These are phyloP conservation scores for Tricholoma hemisulphureum DNA, from an alignment of 768 basidiomycete species.

Conservation along the genomic window DNA sequence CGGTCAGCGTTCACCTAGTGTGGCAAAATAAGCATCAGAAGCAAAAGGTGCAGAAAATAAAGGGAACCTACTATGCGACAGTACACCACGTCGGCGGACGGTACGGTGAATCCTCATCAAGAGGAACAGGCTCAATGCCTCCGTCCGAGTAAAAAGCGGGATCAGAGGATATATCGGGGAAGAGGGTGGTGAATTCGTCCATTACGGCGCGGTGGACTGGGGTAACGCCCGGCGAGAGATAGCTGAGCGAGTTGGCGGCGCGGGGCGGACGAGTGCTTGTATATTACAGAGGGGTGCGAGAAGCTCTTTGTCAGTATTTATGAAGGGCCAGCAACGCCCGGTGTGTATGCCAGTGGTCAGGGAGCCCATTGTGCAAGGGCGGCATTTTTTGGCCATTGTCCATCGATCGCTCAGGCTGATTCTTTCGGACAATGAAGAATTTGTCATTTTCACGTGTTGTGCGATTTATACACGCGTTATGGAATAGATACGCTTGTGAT, in stretches of 20 bases:
- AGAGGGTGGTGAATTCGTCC: constrained; percentile 8
- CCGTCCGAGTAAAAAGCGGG: not conserved
- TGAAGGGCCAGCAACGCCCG: too few relatives aligned
- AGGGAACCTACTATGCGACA: constrained; percentile 12
- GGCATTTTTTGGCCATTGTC: too few relatives aligned
- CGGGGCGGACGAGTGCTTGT: too few relatives aligned
- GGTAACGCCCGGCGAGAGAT: not conserved
- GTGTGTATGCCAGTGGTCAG: too few relatives aligned
- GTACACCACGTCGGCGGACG: constrained; percentile 21
- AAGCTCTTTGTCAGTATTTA: too few relatives aligned
- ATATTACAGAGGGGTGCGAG: too few relatives aligned
- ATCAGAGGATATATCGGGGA: constrained; percentile 1
- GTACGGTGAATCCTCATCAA: constrained; percentile 17
- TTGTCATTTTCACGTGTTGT: too few relatives aligned
- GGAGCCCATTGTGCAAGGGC: too few relatives aligned
- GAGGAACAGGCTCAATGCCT: constrained; percentile 6
- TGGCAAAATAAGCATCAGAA: not conserved
- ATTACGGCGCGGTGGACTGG: constrained; percentile 1
- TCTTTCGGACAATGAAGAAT: too few relatives aligned
- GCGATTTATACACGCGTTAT: too few relatives aligned
- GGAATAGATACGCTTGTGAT: too few relatives aligned
- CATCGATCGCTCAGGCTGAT: constrained; percentile 42
- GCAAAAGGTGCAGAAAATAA: constrained; percentile 23
- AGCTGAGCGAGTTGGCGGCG: not conserved
- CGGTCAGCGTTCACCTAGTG: too few relatives aligned